phyloP scores from a whole-genome alignment of 2,329 filamentous ascomycete species.

The Penicillium sp. region DNA sequence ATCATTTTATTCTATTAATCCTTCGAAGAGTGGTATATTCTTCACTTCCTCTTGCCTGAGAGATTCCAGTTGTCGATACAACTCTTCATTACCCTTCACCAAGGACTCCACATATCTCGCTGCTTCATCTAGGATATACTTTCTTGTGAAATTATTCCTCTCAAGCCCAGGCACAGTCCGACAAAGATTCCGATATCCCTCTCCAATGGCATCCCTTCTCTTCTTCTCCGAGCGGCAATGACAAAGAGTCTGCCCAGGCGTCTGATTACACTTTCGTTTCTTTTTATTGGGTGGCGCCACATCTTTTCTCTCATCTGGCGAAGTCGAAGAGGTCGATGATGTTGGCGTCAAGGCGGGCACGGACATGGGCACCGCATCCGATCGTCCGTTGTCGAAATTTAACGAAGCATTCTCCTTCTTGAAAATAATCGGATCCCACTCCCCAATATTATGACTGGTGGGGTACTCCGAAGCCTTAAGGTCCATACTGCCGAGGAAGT shows the following conservation, averaged over 20 bases:
- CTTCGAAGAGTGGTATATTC: background rate
- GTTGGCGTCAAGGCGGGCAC: background rate
- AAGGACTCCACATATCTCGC: slow-evolving; percentile 13
- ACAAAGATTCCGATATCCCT: slow-evolving; percentile 17
- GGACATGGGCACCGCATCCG: background rate
- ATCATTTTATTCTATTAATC: background rate
- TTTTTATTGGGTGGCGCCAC: slow-evolving; percentile 11
- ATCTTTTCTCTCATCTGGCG: background rate
- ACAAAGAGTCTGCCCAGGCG: slow-evolving; percentile 19
- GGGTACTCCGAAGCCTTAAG: background rate
- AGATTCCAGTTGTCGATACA: slow-evolving; percentile 8
- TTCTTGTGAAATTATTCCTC: slow-evolving; percentile 18
- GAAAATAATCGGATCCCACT: background rate
- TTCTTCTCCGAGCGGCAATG: slow-evolving; percentile 25
- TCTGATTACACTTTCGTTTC: slow-evolving; percentile 23
- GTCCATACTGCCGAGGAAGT: background rate
- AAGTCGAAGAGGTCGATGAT: background rate
- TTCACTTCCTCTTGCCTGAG: slow-evolving; percentile 4
- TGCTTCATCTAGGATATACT: slow-evolving; percentile 18
- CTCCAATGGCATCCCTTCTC: slow-evolving; percentile 16
- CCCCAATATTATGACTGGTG: background rate
- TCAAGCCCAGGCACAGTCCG: slow-evolving; percentile 15
- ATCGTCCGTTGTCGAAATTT: background rate
- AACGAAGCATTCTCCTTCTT: background rate
- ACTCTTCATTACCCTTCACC: slow-evolving; percentile 10